Evolutionary conservation across 2,329 filamentous ascomycete species (phyloP).

Genomic region (Drechslera avenae): DNA sequence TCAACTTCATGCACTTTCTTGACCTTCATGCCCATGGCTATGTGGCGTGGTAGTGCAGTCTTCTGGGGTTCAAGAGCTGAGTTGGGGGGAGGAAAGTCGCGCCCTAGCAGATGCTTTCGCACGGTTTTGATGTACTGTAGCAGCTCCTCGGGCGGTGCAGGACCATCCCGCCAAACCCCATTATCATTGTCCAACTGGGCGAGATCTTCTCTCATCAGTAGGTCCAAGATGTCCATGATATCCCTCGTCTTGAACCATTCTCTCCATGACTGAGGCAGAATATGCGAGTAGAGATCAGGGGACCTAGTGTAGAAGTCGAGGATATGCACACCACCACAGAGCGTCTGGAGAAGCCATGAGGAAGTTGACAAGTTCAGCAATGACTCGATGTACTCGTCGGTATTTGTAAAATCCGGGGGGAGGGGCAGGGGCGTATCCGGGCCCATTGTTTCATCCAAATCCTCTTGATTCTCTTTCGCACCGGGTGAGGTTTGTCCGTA

Average conservation of each 20-base stretch:
- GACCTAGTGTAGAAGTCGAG: constrained; percentile 92
- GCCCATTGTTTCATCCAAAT: constrained; percentile 48
- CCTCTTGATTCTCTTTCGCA: constrained; percentile 10
- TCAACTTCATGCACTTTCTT: constrained; percentile 96
- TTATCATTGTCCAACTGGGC: constrained; percentile 39
- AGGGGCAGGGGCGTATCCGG: constrained; percentile 67
- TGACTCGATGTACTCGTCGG: constrained; percentile 78
- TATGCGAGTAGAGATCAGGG: constrained; percentile 77
- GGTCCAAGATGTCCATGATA: constrained; percentile 76
- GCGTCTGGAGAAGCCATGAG: constrained; percentile 77
- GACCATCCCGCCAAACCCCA: constrained; percentile 51
- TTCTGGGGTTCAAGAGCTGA: constrained; percentile 46
- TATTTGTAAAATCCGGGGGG: constrained; percentile 68
- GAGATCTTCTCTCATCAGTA: constrained; percentile 80
- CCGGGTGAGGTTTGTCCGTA: background rate
- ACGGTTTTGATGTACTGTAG: constrained; percentile 74
- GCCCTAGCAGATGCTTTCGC: constrained; percentile 68
- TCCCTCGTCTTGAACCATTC: constrained; percentile 73
- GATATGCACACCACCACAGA: constrained; percentile 98
- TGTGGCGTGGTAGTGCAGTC: constrained; percentile 68
- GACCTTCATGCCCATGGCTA: constrained; percentile 89
- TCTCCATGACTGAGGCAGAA: constrained; percentile 82
- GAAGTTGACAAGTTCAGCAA: constrained; percentile 77
- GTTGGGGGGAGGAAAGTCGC: constrained; percentile 59
- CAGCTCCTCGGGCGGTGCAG: constrained; percentile 60